Conservation (phyloP, 371 early-diverging fungal genomes). For the Fennellomyces sp. region DNA sequence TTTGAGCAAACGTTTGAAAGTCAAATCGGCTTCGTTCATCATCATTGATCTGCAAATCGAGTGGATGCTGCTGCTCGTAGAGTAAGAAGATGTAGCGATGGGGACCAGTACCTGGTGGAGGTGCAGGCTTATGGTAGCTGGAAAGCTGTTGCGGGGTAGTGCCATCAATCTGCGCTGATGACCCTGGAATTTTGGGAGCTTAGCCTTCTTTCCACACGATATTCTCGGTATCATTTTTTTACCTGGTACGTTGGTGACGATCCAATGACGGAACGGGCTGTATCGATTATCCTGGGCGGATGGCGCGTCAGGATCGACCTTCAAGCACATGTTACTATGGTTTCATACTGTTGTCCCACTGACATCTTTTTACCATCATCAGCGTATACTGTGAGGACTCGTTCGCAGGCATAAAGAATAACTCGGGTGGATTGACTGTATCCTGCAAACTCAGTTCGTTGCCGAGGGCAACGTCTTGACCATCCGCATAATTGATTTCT, state of each 20-base stretch:
- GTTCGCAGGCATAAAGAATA: slow-evolving; percentile 42
- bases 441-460: slow-evolving; percentile 43
- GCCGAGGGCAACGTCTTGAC: slow-evolving; percentile 52
- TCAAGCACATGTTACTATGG: neutral
- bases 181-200: neutral
- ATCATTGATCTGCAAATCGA: slow-evolving; percentile 19
- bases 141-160: slow-evolving; percentile 26
- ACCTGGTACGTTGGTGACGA: slow-evolving; percentile 59
- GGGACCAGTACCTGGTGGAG: slow-evolving; percentile 56
- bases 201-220: neutral
- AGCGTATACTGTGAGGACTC: slow-evolving; percentile 56
- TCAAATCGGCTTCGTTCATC: slow-evolving; percentile 45
- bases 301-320: slow-evolving; percentile 74
- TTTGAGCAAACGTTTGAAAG: slow-evolving; percentile 44
- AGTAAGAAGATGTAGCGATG: slow-evolving; percentile 70
- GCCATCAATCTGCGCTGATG: slow-evolving; percentile 1
- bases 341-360: too few relatives aligned
- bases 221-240: neutral
- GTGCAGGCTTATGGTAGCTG: slow-evolving; percentile 59
- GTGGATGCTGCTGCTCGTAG: slow-evolving; percentile 51
- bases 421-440: slow-evolving; percentile 38
- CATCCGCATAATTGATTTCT: slow-evolving; percentile 38
- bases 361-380: slow-evolving; percentile 62
- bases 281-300: slow-evolving; percentile 47
- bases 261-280: slow-evolving; percentile 69